Evolutionary conservation across 1,284 basidiomycete genomes (phyloP).

Genomic region (Heterobasidion irregulare): DNA sequence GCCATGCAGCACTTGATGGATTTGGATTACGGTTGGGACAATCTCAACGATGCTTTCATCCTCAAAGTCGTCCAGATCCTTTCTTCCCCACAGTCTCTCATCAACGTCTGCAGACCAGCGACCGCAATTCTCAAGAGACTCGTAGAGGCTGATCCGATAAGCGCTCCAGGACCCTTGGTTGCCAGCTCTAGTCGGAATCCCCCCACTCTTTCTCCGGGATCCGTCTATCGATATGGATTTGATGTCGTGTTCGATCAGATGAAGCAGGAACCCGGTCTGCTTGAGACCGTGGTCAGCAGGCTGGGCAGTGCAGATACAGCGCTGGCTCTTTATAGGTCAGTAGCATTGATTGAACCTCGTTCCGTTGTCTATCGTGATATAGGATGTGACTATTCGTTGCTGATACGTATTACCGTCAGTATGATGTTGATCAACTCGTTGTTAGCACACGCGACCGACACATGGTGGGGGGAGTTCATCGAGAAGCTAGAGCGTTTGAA

Average conservation of each 20-base stretch:
- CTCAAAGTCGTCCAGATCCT: constrained; percentile 76
- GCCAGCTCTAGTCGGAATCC: constrained; percentile 54
- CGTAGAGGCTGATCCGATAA: constrained; percentile 72
- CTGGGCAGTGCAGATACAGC: constrained; percentile 79
- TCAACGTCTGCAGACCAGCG: constrained; percentile 95
- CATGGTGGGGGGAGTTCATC: constrained; percentile 73
- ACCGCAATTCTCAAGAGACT: constrained; percentile 89
- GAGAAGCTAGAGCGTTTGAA: constrained; percentile 72
- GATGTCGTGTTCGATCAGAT: constrained; percentile 78
- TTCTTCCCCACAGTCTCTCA: constrained; percentile 64
- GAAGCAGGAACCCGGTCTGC: constrained; percentile 51
- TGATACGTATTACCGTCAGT: constrained; percentile 25
- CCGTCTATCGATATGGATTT: constrained; percentile 77
- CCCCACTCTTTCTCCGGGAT: constrained; percentile 47
- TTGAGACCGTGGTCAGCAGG: constrained; percentile 74
- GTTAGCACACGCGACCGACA: constrained; percentile 68
- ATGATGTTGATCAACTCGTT: constrained; percentile 89
- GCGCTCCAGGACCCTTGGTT: constrained; percentile 44
- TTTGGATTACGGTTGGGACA: constrained; percentile 73
- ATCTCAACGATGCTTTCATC: constrained; percentile 66
- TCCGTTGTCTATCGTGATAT: not conserved
- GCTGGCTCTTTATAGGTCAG: constrained; percentile 77
- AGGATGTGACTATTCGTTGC: constrained; percentile 9
- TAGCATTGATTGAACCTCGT: not conserved
- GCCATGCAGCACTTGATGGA: constrained; percentile 86